These are phyloP conservation scores for Blumeria graminis DNA, from an alignment of 2,329 filamentous ascomycete genomes.

Conservation along the genomic window DNA sequence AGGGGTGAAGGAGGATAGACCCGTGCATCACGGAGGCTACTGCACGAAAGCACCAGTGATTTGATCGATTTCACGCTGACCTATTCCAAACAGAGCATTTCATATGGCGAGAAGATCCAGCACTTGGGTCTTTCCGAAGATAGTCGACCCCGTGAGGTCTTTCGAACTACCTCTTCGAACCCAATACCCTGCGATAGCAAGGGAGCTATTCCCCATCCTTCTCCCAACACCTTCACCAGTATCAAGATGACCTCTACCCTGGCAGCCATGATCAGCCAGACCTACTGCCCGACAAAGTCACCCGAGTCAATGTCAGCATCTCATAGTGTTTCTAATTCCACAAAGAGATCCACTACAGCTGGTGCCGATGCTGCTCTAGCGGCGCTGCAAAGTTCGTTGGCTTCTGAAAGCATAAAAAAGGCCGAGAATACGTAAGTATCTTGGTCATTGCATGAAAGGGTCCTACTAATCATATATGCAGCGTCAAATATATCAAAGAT, in stretches of 20 bases:
- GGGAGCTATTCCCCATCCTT: background rate
- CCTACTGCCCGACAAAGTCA: conserved; percentile 1
- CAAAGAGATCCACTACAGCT: conserved; percentile 16
- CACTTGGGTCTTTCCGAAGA: conserved; percentile 19
- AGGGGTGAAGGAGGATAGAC: background rate
- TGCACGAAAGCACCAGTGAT: too few relatives aligned
- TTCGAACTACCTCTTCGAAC: background rate
- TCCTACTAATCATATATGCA: conserved; percentile 15
- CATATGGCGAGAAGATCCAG: conserved; percentile 27
- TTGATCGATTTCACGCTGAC: background rate
- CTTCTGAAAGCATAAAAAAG: conserved; percentile 22
- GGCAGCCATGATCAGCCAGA: background rate
- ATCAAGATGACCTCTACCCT: background rate
- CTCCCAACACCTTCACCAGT: background rate
- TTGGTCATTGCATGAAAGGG: conserved; percentile 1
- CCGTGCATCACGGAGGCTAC: background rate
- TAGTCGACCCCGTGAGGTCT: background rate
- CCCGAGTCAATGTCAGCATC: conserved; percentile 1
- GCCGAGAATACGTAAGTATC: conserved; percentile 21
- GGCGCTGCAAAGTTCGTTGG: conserved; percentile 22
- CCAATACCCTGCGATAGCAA: background rate
- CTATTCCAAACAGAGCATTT: conserved; percentile 21
- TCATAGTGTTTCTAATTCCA: conserved; percentile 7
- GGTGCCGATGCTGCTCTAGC: conserved; percentile 25
- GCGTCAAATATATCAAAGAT: conserved; percentile 18